phyloP scores from a whole-genome alignment of 768 basidiomycete genomes.

The Mycena alexandri region DNA sequence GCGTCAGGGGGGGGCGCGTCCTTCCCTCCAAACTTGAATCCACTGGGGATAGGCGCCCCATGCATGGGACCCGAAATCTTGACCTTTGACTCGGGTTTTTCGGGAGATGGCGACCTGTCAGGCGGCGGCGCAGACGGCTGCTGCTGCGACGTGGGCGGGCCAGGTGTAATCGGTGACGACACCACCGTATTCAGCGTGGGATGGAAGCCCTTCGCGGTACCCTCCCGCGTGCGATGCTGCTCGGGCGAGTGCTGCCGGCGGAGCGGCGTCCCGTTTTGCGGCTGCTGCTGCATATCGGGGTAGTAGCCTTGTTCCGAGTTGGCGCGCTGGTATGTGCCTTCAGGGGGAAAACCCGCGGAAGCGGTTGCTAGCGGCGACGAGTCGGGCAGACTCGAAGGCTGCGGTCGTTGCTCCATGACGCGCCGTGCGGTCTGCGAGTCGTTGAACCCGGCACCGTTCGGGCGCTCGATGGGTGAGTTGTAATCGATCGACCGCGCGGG shows the following conservation, averaged over 20 bases:
- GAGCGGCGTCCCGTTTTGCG: constrained; percentile 49
- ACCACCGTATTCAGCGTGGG: constrained; percentile 65
- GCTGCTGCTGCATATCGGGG: constrained; percentile 61
- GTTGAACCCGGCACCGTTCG: constrained; percentile 41
- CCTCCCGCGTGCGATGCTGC: constrained; percentile 64
- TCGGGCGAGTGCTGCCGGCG: constrained; percentile 68
- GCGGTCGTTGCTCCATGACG: constrained; percentile 53
- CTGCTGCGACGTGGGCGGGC: constrained; percentile 44
- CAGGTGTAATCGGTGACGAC: constrained; percentile 59
- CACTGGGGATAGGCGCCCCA: constrained; percentile 86
- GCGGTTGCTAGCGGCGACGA: constrained; percentile 75
- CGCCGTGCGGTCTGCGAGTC: constrained; percentile 57
- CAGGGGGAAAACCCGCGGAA: constrained; percentile 62
- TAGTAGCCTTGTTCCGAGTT: constrained; percentile 90
- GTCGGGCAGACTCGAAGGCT: constrained; percentile 65
- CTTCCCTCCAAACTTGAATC: constrained; percentile 92
- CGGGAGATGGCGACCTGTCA: constrained; percentile 67
- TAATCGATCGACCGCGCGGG: constrained; percentile 68
- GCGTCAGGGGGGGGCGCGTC: constrained; percentile 62
- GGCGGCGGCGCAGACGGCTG: constrained; percentile 43
- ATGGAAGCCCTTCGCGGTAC: constrained; percentile 73
- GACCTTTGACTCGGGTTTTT: constrained; percentile 71
- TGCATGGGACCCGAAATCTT: constrained; percentile 93
- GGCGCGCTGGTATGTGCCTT: constrained; percentile 61
- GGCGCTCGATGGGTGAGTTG: constrained; percentile 57